Base-by-base conservation (phyloP, 345 rosid species). In the Eucalyptus leucophloia region DNA sequence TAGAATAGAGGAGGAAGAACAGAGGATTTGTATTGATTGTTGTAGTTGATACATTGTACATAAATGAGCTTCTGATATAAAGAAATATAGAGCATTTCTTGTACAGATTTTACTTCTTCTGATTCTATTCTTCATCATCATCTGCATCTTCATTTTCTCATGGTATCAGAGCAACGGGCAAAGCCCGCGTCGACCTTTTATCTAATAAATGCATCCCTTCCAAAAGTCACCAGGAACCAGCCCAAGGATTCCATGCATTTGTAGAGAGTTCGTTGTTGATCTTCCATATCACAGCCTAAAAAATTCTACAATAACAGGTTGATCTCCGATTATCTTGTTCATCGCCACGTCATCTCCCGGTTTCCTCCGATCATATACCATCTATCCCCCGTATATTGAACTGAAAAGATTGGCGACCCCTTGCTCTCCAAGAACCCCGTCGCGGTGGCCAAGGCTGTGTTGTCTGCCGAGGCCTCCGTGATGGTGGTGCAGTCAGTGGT, bases 401-500 rank as follows among this genome's bases (percentile, higher is more conserved):
- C 72, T 65, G 37, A 15, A 28, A 28, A 60, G 69, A 60, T 1
- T 12, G 69, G 69, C 67, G 32, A 28, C 69, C 69, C 69, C 69
- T 5, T 6, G 8, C 69, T 60, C 32, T 28, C 32, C 32, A 28
- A 60, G 58, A 21, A 54, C 58, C 24, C 58, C 69, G 1, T 60
- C 9, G 93, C 92, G 82, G 90, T 92, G 10, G 95, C 92, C 19
- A 65, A 65, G 19, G 5, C 19, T 30, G 37, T 65, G 72, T 19
- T 4, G 9, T n/a, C 94, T 96, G 7, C 32, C 8, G 8, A 0
- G 9, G 95, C 93, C 56, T 91, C 95, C 24, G 91, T 92, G 28
- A 91, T 95, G 96, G 89, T 95, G 26, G 92, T 91, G 86, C 93
- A 93, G 18, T 93, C 96, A 1, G 65, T 94, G 23, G 91, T 91